phyloP scores from a whole-genome alignment of 441 rosid genomes.

The Euphorbia celastroides region DNA sequence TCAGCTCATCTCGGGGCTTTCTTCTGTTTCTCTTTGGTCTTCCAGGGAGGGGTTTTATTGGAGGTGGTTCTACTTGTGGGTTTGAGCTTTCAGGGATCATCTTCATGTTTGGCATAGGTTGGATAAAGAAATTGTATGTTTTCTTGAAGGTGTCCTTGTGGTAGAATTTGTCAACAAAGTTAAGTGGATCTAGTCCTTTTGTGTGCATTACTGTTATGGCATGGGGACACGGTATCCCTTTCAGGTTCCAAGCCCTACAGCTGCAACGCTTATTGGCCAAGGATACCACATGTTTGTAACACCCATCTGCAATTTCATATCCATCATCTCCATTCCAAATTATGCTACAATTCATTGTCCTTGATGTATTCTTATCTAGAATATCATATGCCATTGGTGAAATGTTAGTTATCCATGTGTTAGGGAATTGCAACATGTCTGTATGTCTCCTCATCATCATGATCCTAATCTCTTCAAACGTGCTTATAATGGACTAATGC shows the following conservation, averaged over 20 bases:
- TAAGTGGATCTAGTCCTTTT: background rate
- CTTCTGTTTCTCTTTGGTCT: background rate
- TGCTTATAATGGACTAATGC: background rate
- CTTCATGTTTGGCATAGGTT: background rate
- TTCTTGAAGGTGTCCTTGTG: background rate
- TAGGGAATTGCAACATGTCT: background rate
- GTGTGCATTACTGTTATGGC: slow-evolving; percentile 4
- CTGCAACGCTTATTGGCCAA: background rate
- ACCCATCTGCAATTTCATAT: background rate
- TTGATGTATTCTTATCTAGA: background rate
- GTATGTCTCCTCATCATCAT: background rate
- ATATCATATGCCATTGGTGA: background rate
- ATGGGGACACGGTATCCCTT: background rate
- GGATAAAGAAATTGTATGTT: background rate
- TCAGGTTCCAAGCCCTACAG: background rate
- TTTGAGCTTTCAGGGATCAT: background rate
- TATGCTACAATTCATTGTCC: background rate
- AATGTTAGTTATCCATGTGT: background rate
- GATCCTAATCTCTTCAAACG: background rate
- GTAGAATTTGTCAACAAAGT: background rate
- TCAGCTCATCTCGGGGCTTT: background rate
- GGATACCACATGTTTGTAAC: background rate
- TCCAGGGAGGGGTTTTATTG: background rate
- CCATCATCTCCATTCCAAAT: background rate
- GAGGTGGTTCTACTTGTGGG: background rate